Base-by-base conservation (phyloP, 352 stramenopile species). In the Phytophthora fragariae region DNA sequence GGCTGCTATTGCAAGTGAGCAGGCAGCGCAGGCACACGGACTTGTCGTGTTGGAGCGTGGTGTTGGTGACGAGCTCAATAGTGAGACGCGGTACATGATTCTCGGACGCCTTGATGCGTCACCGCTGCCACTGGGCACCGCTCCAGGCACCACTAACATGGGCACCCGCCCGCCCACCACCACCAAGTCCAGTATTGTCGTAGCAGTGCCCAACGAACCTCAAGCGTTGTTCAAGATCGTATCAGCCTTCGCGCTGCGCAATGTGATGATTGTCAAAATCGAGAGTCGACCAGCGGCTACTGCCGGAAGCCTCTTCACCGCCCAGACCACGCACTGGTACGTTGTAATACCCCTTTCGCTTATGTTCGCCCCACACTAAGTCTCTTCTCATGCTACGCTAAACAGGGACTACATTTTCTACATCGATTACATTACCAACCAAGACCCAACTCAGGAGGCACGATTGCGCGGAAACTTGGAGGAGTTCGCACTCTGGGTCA, bases 201-300 rank as follows among this genome's bases (percentile, higher is more conserved):
- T 93, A 21, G 84, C 86, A 19, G 80, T 93, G 15, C 84, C 83
- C 5, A 93, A 93, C 50, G 84, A 93, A 35, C 77, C 84, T 1
- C 84, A 92, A 70, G 83, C 83, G 27, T 73, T 93, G 29, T 93
- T 92, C 74, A 92, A 92, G 73, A 88, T 92, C 62, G 83, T 93
- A 5, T 85, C 86, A n/a, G 86, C 84, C 5, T 93, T 93, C 52
- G 86, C 84, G n/a, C 70, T 93, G 29, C 84, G 84, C 27, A 92
- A 93, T 53, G 58, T 93, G 27, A 89, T 87, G 72, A 91, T 93
- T 46, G 83, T 92, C 70, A 92, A 93, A 82, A 93, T 93, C n/a
- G 84, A 93, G 64, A 92, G 84, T 41, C 84, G 86, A n/a, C 86
- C 86, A 8, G 86, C 86, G 1, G 81, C 86, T 49, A 93, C 84